Conservation (phyloP, 257 asterid genomes). For the Nicotiana paniculata region DNA sequence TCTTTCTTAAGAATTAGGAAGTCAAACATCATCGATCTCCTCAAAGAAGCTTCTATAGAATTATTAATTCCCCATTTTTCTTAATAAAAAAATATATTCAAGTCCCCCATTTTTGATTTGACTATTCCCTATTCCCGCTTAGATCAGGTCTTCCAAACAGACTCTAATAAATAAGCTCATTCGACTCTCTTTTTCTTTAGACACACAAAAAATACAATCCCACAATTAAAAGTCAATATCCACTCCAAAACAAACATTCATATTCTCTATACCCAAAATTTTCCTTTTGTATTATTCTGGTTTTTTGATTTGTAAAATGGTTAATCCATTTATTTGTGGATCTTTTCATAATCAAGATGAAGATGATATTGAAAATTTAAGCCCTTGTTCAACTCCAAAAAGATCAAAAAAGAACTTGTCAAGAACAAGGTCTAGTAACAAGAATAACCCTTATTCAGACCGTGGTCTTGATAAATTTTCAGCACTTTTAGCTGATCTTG, state of each 20-base stretch:
- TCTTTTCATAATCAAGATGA: slow-evolving; percentile 35
- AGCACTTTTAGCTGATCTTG: slow-evolving; percentile 41
- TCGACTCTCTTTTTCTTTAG: slow-evolving; percentile 1
- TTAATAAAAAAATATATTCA: neutral
- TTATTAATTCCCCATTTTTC: neutral
- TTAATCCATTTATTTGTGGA: slow-evolving; percentile 54
- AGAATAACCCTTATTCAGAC: slow-evolving; percentile 36
- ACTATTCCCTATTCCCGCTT: slow-evolving; percentile 11
- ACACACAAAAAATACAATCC: neutral
- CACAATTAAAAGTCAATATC: neutral
- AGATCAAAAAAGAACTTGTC: slow-evolving; percentile 24
- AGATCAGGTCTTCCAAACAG: slow-evolving; percentile 22
- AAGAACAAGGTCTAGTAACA: slow-evolving; percentile 21
- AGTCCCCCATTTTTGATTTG: neutral
- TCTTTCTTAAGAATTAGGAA: neutral
- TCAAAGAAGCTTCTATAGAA: slow-evolving; percentile 1
- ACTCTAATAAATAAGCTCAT: slow-evolving; percentile 1
- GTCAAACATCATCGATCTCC: neutral
- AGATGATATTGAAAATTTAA: slow-evolving; percentile 23
- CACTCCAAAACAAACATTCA: neutral
- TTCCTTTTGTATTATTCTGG: neutral
- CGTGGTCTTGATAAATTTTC: slow-evolving; percentile 47
- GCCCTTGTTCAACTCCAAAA: slow-evolving; percentile 50
- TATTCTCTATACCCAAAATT: slow-evolving; percentile 4
- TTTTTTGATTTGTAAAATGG: neutral